Base-by-base conservation (phyloP, 2,329 filamentous ascomycete species). In the Sporothrix variecibatus region DNA sequence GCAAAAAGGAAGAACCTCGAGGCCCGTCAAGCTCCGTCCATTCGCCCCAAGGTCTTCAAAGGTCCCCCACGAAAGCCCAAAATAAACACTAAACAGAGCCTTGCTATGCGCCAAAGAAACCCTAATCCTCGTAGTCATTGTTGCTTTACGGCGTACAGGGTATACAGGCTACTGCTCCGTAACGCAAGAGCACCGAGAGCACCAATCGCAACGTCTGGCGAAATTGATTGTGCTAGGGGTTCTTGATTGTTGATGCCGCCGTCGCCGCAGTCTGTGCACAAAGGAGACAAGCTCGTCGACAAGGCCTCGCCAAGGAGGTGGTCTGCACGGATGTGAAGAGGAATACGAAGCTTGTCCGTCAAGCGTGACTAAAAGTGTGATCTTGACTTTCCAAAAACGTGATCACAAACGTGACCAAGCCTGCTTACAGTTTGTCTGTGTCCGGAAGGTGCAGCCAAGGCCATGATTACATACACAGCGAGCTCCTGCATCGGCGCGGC, bases 251-350 rank as follows among this genome's bases (percentile, higher is more conserved):
- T 28, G 38, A 65, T 26, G 62, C 38, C 58, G 58, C 58, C 58
- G 31, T 64, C 58, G 58, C 58, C 58, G 31, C 58, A 64, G 58
- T 64, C 58, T 23, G 31, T 64, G 58, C 34, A 40, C 58, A 34
- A 64, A 40, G 34, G 9, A n/a, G 31, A 34, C 2, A 34, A 62
- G 51, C 51, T 56, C 26, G 51, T 28, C 51, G n/a, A 34, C 34
- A 49, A 12, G 43, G 15, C 15, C 12, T 49, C 43, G 43, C 43
- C 43, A 56, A 28, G 23, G 51, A 26, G 23, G 20, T n/a, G 23
- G 20, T n/a, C 51, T 56, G 51, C 23, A 56, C 51, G 51, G 51
- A 28, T 28, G 51, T 28, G 51, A 23, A 5, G 1, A 56, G 26
- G 15, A 51, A 56, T 56, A 56, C 51, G 51, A 56, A 28, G 51